A percentile compares a stretch with the other conserved stretches of the same genome.
These are phyloP conservation scores for Mucuna pruriens DNA, from an alignment of 306 rosid genomes.

Conservation along the genomic window DNA sequence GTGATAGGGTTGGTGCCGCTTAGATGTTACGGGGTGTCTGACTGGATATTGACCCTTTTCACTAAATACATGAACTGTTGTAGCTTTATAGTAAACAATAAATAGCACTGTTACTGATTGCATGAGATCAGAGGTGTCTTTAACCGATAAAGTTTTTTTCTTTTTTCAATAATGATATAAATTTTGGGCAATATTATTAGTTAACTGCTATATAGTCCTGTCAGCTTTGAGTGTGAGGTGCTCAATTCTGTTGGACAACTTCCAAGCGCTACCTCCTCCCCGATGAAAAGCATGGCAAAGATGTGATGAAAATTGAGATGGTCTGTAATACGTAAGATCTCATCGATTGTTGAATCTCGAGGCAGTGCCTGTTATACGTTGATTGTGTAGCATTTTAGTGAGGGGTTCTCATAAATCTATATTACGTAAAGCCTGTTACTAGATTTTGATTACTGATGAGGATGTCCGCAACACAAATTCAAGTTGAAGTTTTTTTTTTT, in stretches of 20 bases:
- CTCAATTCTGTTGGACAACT: background rate
- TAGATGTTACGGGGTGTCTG: constrained; percentile 4
- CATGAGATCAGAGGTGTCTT: background rate
- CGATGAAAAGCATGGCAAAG: background rate
- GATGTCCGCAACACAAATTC: background rate
- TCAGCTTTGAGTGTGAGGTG: background rate
- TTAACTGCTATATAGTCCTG: background rate
- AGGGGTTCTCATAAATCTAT: background rate
- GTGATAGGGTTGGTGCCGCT: constrained; percentile 47
- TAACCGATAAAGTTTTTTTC: background rate
- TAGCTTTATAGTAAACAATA: constrained; percentile 15
- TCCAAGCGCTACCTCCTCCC: background rate
- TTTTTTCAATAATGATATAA: constrained; percentile 8
- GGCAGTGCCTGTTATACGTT: background rate
- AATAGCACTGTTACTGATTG: background rate
- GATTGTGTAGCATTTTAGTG: background rate
- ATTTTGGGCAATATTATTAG: background rate
- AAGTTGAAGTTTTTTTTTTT: background rate
- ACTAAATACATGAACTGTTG: constrained; percentile 13
- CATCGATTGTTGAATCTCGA: background rate
- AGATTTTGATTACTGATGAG: background rate
- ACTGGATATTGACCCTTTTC: constrained; percentile 22
- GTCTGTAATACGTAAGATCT: background rate
- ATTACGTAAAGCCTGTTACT: background rate
- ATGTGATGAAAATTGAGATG: background rate